Conservation (phyloP, 1,284 basidiomycete species). For the Microbotryum silenes-acaulis region DNA sequence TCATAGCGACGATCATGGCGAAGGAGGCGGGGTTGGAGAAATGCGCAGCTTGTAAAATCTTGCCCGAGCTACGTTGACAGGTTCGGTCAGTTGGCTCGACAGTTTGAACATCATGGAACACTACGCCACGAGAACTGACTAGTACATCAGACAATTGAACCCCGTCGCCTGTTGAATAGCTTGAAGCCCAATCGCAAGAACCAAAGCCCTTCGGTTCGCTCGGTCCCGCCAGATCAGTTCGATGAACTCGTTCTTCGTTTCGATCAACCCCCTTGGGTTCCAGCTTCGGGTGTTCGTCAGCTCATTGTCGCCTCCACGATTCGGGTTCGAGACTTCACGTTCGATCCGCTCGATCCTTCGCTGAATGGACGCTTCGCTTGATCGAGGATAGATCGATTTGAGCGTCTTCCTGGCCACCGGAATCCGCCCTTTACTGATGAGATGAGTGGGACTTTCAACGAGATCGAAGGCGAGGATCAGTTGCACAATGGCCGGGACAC, state of each 20-base stretch:
- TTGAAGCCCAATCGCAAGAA: slow-evolving; percentile 68
- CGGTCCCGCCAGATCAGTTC: slow-evolving; percentile 16
- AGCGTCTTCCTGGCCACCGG: slow-evolving; percentile 51
- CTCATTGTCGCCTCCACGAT: no score
- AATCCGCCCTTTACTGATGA: slow-evolving; percentile 51
- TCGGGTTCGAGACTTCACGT: slow-evolving; percentile 41
- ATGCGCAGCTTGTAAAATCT: slow-evolving; percentile 66
- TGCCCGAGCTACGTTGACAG: slow-evolving; percentile 43
- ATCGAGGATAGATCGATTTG: slow-evolving; percentile 51
- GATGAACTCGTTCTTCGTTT: slow-evolving; percentile 37
- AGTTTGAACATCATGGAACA: not conserved
- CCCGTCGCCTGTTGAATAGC: slow-evolving; percentile 73
- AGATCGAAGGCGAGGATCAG: slow-evolving; percentile 54
- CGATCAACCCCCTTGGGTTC: slow-evolving; percentile 51
- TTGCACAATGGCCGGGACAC: slow-evolving; percentile 47
- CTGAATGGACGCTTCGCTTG: slow-evolving; percentile 26
- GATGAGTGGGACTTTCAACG: slow-evolving; percentile 67
- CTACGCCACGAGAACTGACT: not conserved
- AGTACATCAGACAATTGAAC: slow-evolving; percentile 47
- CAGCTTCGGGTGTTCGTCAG: not conserved
- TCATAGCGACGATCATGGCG: slow-evolving; percentile 64
- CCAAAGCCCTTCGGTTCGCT: slow-evolving; percentile 44
- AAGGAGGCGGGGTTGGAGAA: slow-evolving; percentile 72
- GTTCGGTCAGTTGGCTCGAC: not conserved
- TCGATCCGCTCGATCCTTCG: slow-evolving; percentile 53